These are phyloP conservation scores for Mucor lusitanicus DNA, from an alignment of 371 early-diverging fungal genomes.

Conservation along the genomic window DNA sequence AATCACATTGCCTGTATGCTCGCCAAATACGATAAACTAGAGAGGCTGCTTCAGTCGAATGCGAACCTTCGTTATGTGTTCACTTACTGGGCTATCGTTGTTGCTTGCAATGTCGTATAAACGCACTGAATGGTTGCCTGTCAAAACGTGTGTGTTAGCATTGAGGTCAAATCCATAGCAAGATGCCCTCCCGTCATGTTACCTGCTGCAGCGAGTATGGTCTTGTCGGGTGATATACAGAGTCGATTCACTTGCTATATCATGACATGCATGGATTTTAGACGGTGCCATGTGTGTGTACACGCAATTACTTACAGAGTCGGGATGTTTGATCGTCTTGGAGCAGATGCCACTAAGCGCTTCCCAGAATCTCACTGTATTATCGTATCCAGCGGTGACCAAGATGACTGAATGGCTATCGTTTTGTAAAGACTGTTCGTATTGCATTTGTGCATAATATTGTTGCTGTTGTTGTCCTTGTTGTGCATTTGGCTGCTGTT, in stretches of 20 bases:
- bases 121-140: slow-evolving; percentile 81
- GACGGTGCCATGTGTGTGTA: too few relatives aligned
- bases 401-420: slow-evolving; percentile 85
- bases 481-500: background rate
- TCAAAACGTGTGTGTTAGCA: background rate
- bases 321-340: slow-evolving; percentile 92
- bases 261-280: background rate
- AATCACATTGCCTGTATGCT: slow-evolving; percentile 90
- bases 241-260: slow-evolving; percentile 93
- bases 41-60: background rate
- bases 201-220: slow-evolving; percentile 92
- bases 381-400: slow-evolving; percentile 95
- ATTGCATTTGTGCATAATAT: slow-evolving; percentile 50
- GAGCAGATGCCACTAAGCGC: slow-evolving; percentile 93
- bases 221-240: slow-evolving; percentile 93
- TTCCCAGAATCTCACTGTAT: slow-evolving; percentile 98
- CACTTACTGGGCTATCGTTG: slow-evolving; percentile 76
- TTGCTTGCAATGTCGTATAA: slow-evolving; percentile 83
- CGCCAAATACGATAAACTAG: slow-evolving; percentile 79
- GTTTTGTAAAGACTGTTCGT: slow-evolving; percentile 44
- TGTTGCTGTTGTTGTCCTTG: slow-evolving; percentile 26
- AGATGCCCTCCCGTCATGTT: too few relatives aligned
- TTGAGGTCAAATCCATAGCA: too few relatives aligned
- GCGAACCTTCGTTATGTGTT: too few relatives aligned
- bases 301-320: slow-evolving; percentile 71